Conservation (phyloP, 805 yeast genomes). For the Pichia deserticola region DNA sequence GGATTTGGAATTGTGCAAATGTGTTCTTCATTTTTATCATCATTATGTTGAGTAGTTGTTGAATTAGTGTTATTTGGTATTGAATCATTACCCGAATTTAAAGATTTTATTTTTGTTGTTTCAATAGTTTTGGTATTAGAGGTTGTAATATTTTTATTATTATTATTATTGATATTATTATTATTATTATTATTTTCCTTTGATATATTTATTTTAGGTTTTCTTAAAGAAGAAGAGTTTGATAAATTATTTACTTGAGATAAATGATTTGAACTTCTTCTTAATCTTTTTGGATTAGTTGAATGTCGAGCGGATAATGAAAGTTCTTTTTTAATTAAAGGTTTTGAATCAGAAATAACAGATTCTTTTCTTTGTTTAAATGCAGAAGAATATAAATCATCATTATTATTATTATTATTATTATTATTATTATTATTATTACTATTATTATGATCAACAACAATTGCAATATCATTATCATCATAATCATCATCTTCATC, state of each 20-base stretch:
- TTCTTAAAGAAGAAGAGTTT: slow-evolving; percentile 1
- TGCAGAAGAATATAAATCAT: slow-evolving; percentile 25
- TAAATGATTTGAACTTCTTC: slow-evolving; percentile 2
- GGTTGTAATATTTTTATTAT: too few species aligned
- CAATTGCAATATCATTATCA: slow-evolving; percentile 11
- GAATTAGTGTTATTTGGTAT: not conserved
- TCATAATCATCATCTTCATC: slow-evolving; percentile 14
- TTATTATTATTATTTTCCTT: not conserved
- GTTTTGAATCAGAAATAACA: slow-evolving; percentile 15
- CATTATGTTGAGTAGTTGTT: not conserved
- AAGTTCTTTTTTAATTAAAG: slow-evolving; percentile 12
- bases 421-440: slow-evolving; percentile 16
- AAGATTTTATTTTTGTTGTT: too few species aligned
- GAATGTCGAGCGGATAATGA: slow-evolving; percentile 17
- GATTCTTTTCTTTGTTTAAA: slow-evolving; percentile 24
- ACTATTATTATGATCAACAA: slow-evolving; percentile 8
- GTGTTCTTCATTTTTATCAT: slow-evolving; percentile 31
- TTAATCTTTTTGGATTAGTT: slow-evolving; percentile 8
- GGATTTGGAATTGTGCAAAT: slow-evolving; percentile 56
- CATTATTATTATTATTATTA: slow-evolving; percentile 15
- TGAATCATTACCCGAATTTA: not conserved
- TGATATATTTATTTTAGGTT: not conserved
- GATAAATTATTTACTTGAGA: not conserved
- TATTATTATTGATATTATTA: too few species aligned
- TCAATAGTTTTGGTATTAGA: too few species aligned